phyloP scores from a whole-genome alignment of 2,329 filamentous ascomycete genomes.

The Dendrostoma leiphaemia region DNA sequence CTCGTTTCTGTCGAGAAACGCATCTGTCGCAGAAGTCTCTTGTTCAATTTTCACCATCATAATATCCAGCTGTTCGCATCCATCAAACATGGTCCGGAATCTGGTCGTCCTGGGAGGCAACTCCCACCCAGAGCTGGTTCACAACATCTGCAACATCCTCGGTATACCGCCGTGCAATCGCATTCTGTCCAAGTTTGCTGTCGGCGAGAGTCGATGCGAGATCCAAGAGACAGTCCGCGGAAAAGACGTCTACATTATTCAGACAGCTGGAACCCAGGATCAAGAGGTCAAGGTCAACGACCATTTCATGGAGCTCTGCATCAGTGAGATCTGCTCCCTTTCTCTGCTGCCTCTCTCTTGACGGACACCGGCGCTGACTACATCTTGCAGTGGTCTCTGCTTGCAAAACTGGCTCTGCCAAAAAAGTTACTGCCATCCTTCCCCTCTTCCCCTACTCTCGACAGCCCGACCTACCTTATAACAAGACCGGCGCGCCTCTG shows the following conservation, averaged over 20 bases:
- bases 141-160: constrained; percentile 84
- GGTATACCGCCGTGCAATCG: constrained; percentile 81
- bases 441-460: constrained; percentile 96
- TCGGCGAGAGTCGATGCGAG: constrained; percentile 91
- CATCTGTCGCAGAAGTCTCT: too few relatives aligned
- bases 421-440: constrained; percentile 87
- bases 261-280: constrained; percentile 67
- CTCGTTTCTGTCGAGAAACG: neutral
- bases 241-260: constrained; percentile 98
- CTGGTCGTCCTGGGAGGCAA: constrained; percentile 91
- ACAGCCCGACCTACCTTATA: constrained; percentile 95
- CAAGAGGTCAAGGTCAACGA: constrained; percentile 80
- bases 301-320: constrained; percentile 92
- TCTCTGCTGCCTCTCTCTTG: constrained; percentile 12
- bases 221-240: constrained; percentile 94
- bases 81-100: constrained; percentile 76
- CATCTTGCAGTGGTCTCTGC: constrained; percentile 82
- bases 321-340: constrained; percentile 89
- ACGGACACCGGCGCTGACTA: constrained; percentile 27
- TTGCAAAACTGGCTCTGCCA: constrained; percentile 89
- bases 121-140: constrained; percentile 84
- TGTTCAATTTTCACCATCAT: neutral
- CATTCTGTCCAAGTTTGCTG: constrained; percentile 85
- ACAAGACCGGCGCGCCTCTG: constrained; percentile 88
- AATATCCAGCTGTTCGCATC: neutral